phyloP scores from a whole-genome alignment of 495 filamentous ascomycete species.

The Tuber umbilicatum region DNA sequence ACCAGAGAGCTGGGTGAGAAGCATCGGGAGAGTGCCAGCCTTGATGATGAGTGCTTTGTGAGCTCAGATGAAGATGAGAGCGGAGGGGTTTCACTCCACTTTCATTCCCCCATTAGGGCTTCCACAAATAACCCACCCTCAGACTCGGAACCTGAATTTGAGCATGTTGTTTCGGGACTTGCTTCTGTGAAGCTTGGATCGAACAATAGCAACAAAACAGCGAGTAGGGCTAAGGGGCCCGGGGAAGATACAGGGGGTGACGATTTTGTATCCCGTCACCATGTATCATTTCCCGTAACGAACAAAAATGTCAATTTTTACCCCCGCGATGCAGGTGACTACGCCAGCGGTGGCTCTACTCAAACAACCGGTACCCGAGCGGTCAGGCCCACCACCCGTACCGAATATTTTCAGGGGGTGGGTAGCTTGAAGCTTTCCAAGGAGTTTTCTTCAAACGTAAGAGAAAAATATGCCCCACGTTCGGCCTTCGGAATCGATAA shows the following conservation, averaged over 20 bases:
- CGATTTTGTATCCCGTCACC: background rate
- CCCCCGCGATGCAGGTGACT: background rate
- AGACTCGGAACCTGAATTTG: background rate
- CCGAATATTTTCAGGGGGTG: background rate
- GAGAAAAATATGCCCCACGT: background rate
- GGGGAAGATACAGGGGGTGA: background rate
- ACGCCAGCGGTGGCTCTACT: background rate
- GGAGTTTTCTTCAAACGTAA: background rate
- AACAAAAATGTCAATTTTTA: background rate
- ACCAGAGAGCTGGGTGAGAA: background rate
- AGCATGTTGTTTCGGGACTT: background rate
- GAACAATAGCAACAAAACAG: background rate
- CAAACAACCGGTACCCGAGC: background rate
- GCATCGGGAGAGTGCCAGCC: background rate
- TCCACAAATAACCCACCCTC: background rate
- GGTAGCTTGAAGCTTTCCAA: background rate
- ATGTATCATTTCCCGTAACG: background rate
- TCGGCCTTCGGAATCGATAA: background rate
- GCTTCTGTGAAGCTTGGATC: background rate
- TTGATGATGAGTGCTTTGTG: background rate
- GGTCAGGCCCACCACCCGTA: background rate
- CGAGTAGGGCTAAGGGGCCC: background rate
- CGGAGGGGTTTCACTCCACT: background rate
- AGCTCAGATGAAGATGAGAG: background rate
- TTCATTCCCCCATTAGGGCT: background rate